Percentiles rank a stretch among this genome's conserved stretches.
Conservation (phyloP, 2,329 filamentous ascomycete species). For the Penicillium digitatum region DNA sequence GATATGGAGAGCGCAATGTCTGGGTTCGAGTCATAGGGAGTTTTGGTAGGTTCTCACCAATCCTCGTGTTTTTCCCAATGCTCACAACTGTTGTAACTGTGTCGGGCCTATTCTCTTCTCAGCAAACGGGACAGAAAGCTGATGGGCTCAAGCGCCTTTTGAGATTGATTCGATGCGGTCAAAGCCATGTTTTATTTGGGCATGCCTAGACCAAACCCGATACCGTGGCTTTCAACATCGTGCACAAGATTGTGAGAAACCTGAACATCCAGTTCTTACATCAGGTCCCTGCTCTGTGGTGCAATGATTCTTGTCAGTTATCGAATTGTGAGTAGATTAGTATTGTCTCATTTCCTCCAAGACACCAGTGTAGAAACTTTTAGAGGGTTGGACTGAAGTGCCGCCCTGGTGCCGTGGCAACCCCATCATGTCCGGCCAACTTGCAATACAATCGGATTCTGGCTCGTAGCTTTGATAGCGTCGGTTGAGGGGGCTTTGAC, state of each 20-base stretch:
- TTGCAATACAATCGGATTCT: background rate
- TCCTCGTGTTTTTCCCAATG: background rate
- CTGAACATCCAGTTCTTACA: background rate
- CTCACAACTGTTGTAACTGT: slow-evolving; percentile 72
- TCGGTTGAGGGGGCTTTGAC: background rate
- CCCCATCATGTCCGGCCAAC: background rate
- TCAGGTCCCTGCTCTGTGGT: background rate
- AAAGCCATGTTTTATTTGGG: background rate
- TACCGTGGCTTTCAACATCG: background rate
- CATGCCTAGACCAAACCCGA: background rate
- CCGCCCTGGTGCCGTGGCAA: background rate
- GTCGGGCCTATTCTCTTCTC: slow-evolving; percentile 18
- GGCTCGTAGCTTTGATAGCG: background rate
- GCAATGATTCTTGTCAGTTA: background rate
- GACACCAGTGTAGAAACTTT: background rate
- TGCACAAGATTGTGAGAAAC: background rate
- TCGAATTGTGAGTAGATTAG: background rate
- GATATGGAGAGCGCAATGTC: background rate
- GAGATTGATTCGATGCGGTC: too few species aligned
- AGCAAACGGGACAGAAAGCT: too few species aligned
- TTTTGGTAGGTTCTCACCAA: background rate
- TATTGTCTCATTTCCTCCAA: background rate
- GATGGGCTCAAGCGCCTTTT: too few species aligned
- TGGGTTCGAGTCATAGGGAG: background rate
- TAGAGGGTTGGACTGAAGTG: background rate